Evolutionary conservation across 2,329 filamentous ascomycete species (phyloP).

Genomic region (Malbranchea zuffiana): DNA sequence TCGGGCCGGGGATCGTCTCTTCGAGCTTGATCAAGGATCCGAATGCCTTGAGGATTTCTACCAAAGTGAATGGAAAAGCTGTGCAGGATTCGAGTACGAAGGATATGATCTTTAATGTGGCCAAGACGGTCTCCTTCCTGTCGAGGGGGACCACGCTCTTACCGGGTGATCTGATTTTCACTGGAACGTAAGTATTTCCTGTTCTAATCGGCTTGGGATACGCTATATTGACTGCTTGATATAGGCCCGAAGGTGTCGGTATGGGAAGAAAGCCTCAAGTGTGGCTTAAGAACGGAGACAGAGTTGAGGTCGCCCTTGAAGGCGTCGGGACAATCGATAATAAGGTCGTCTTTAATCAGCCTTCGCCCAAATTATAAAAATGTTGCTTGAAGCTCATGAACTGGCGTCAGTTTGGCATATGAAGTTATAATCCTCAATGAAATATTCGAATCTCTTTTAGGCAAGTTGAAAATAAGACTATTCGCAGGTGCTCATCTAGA

Average conservation of each 20-base stretch:
- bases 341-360: constrained; percentile 34
- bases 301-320: constrained; percentile 58
- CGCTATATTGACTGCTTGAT: constrained; percentile 18
- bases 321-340: constrained; percentile 49
- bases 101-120: constrained; percentile 41
- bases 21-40: constrained; percentile 36
- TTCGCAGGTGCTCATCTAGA: too few species aligned
- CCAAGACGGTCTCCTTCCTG: constrained; percentile 37
- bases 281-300: constrained; percentile 60
- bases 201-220: neutral
- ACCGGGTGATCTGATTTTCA: constrained; percentile 34
- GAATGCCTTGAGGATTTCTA: constrained; percentile 34
- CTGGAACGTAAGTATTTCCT: constrained; percentile 32
- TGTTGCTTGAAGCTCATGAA: too few species aligned
- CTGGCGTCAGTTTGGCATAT: too few species aligned
- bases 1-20: constrained; percentile 59
- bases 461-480: too few species aligned
- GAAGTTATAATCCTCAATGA: too few species aligned
- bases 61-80: constrained; percentile 39
- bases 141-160: constrained; percentile 34
- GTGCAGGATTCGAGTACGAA: constrained; percentile 41
- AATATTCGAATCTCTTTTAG: too few species aligned
- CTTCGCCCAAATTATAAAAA: constrained; percentile 28
- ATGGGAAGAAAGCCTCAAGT: constrained; percentile 56
- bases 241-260: constrained; percentile 56